Evolutionary conservation across 83 land plant genomes (phyloP), one percentile per base, ranked within the genome.

Genomic region (Diphasiastrum complanatum): DNA sequence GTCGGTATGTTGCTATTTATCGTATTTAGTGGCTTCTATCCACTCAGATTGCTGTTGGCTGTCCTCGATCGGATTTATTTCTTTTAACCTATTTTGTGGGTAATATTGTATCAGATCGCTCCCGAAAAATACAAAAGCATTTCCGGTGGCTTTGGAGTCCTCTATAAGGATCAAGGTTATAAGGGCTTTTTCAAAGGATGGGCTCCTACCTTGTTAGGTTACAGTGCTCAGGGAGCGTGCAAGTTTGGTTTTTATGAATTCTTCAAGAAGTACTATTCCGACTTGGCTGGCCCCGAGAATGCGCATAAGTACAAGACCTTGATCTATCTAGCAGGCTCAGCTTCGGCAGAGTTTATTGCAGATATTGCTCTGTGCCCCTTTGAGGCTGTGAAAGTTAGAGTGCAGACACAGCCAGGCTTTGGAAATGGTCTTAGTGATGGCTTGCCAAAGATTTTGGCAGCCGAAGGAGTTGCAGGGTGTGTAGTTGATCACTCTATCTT

Each of bases 251-350:
- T 89, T 46, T 89, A 89, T 45, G 96, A 89, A 66, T 89, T 67
- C 70, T 89, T 89, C 78, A 89, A 89, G 85, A 89, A 89, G 64
- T 73, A 77, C 45, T 89, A 89, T 66, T 71, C 93, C 2, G 93
- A 86, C 61, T 33, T 79, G 53, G 93, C 76, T 53, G 96, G 96
- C 8, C 69, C 85, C 5, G 92, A 86, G 69, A 66, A 66, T 60
- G 81, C 88, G 23, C 59, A 66, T 18, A 79, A 81, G 64, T 89
- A 89, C 77, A 86, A 86, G 78, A 86, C 93, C 11, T 55, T 84
- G 55, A 75, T 89, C 63, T 89, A 86, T 65, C 74, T 89, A 25
- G 93, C 89, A 33, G 96, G 89, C 0, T 86, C 96, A 10, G 96
- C 96, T 20, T 86, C 93, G 63, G 83, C 93, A 45, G 96, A 89